A percentile compares a stretch with the other conserved stretches of the same genome.
phyloP scores from a whole-genome alignment of 1,284 basidiomycete genomes.

The Cutaneotrichosporon cavernicola region DNA sequence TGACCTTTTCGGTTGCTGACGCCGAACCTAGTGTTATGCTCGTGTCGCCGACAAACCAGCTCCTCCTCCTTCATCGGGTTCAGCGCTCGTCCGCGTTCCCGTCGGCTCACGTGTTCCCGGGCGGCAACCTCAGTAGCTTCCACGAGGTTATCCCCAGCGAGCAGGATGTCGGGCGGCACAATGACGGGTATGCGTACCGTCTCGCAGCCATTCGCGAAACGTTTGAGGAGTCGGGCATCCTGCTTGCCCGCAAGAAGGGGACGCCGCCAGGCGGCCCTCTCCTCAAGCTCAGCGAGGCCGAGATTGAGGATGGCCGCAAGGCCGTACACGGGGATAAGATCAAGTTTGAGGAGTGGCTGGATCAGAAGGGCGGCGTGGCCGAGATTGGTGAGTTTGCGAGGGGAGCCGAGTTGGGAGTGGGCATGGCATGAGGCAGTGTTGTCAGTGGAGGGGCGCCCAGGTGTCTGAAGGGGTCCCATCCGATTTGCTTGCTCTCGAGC shows the following conservation, averaged over 20 bases:
- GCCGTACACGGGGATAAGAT: conserved; percentile 21
- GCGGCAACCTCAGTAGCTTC: conserved; percentile 53
- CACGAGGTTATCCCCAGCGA: conserved; percentile 30
- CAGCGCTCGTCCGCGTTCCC: conserved; percentile 55
- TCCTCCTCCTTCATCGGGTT: conserved; percentile 45
- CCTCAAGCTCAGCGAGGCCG: conserved; percentile 11
- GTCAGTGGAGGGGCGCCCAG: neutral
- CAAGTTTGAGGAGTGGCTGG: conserved; percentile 21
- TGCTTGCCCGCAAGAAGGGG: conserved; percentile 17
- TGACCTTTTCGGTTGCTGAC: neutral
- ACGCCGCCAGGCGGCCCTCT: conserved; percentile 6
- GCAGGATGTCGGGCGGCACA: conserved; percentile 10
- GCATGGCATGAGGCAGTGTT: neutral
- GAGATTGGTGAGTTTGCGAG: conserved; percentile 12
- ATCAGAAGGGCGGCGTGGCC: conserved; percentile 16
- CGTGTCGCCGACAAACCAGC: conserved; percentile 47
- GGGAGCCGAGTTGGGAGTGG: neutral
- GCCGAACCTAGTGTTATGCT: conserved; percentile 11
- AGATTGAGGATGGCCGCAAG: conserved; percentile 17
- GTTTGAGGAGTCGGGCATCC: conserved; percentile 27
- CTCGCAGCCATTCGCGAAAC: conserved; percentile 26
- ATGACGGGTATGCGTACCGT: conserved; percentile 21
- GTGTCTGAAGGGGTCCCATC: too few species aligned
- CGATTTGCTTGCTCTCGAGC: too few species aligned
- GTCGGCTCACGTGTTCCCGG: conserved; percentile 56